A percentile compares a stretch with the other conserved stretches of the same genome.
Evolutionary conservation across 805 yeast genomes (phyloP).

Genomic region (Candida alai): DNA sequence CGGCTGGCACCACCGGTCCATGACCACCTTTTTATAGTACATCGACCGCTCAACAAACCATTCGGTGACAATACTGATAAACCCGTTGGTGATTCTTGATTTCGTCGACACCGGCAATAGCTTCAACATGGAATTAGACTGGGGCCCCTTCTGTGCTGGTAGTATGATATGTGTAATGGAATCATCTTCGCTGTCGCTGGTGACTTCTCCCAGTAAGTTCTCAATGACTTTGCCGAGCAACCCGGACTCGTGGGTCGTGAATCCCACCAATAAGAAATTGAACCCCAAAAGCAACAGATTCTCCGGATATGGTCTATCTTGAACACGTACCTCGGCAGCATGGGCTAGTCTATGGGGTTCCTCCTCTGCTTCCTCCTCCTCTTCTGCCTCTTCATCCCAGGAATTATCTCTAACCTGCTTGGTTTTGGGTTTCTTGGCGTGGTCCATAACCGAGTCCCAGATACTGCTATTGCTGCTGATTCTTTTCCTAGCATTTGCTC

Average conservation of each 20-base stretch:
- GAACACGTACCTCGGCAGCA: neutral
- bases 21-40: constrained; percentile 45
- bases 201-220: constrained; percentile 42
- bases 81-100: constrained; percentile 17
- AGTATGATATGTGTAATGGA: constrained; percentile 30
- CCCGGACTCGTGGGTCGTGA: constrained; percentile 29
- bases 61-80: constrained; percentile 54
- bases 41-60: constrained; percentile 78
- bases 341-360: neutral
- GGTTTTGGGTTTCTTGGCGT: constrained; percentile 12
- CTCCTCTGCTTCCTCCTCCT: neutral
- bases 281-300: constrained; percentile 37
- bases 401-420: constrained; percentile 17
- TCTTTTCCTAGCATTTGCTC: constrained; percentile 4
- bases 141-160: constrained; percentile 28
- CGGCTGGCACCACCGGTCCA: constrained; percentile 66
- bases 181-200: constrained; percentile 14
- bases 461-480: constrained; percentile 29
- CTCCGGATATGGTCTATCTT: constrained; percentile 2
- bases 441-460: constrained; percentile 44
- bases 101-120: constrained; percentile 22
- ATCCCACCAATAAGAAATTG: constrained; percentile 43
- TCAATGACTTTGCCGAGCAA: constrained; percentile 40
- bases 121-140: constrained; percentile 22
- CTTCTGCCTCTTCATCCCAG: constrained; percentile 21